Percentiles rank a stretch among this genome's conserved stretches.
Evolutionary conservation across 352 stramenopile genomes (phyloP).

Genomic region (Phytophthora lateralis): DNA sequence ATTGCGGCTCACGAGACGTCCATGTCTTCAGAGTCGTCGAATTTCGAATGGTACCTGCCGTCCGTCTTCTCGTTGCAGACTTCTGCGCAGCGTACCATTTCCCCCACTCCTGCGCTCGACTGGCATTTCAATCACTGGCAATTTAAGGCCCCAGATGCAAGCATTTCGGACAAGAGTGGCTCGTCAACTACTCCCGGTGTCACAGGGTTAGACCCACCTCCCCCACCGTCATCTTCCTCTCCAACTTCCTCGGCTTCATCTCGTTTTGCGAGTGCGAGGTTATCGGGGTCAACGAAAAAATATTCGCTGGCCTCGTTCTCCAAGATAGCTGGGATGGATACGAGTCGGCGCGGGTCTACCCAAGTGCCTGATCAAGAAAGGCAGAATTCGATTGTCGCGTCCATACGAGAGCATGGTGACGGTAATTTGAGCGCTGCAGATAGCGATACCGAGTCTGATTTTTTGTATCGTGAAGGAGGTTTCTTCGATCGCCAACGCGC

Average conservation of each 20-base stretch:
- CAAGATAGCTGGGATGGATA: conserved; percentile 49
- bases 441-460: conserved; percentile 56
- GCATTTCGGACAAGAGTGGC: conserved; percentile 19
- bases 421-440: conserved; percentile 17
- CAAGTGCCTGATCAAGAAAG: conserved; percentile 24
- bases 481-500: conserved; percentile 81
- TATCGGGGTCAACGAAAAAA: conserved; percentile 39
- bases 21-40: conserved; percentile 41
- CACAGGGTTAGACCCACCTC: conserved; percentile 26
- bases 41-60: conserved; percentile 77
- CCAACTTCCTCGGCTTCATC: conserved; percentile 39
- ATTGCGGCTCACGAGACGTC: conserved; percentile 20
- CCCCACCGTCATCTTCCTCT: conserved; percentile 35
- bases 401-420: conserved; percentile 32
- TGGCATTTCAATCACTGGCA: conserved; percentile 82
- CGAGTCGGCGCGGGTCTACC: conserved; percentile 14
- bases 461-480: conserved; percentile 77
- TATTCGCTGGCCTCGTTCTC: conserved; percentile 69
- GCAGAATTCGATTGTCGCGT: conserved; percentile 15
- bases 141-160: conserved; percentile 34
- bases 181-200: conserved; percentile 10
- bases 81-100: conserved; percentile 54
- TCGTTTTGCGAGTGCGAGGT: conserved; percentile 31
- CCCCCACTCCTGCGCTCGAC: conserved; percentile 61
- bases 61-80: conserved; percentile 78